Conservation (phyloP, 2,329 filamentous ascomycete genomes). For the Aquanectria penicillioides region DNA sequence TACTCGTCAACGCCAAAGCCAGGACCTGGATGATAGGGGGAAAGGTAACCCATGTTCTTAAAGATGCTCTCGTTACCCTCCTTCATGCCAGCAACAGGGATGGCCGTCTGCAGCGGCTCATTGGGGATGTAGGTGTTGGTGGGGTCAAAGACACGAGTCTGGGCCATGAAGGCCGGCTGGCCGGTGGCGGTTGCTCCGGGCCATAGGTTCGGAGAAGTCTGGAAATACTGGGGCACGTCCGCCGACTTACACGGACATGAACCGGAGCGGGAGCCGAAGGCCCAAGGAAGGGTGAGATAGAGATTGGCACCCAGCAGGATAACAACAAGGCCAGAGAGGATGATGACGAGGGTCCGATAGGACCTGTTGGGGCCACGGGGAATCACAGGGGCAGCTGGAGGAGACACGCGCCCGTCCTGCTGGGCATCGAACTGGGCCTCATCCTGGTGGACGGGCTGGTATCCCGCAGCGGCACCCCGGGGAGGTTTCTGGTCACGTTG, state of each 20-base stretch:
- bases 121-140: conserved; percentile 74
- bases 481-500: conserved; percentile 23
- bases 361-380: conserved; percentile 38
- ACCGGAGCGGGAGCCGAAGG: conserved; percentile 39
- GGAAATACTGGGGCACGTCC: conserved; percentile 70
- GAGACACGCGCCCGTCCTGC: conserved; percentile 28
- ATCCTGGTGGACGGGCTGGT: conserved; percentile 48
- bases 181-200: conserved; percentile 77
- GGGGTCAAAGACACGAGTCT: conserved; percentile 75
- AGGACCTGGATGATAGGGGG: conserved; percentile 75
- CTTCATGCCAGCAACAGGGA: conserved; percentile 71
- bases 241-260: conserved; percentile 45
- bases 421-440: conserved; percentile 36
- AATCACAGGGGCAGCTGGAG: conserved; percentile 25
- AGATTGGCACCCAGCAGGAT: conserved; percentile 51
- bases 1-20: conserved; percentile 82
- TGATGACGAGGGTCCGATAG: conserved; percentile 44
- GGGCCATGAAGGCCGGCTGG: conserved; percentile 73
- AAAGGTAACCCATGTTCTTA: conserved; percentile 72
- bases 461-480: conserved; percentile 35
- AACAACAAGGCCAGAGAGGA: conserved; percentile 48
- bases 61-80: conserved; percentile 73
- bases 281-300: conserved; percentile 48
- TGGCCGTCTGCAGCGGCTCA: conserved; percentile 74
- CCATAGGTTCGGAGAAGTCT: conserved; percentile 69